phyloP scores from a whole-genome alignment of 1,284 basidiomycete species.

The Athelia psychrophila region DNA sequence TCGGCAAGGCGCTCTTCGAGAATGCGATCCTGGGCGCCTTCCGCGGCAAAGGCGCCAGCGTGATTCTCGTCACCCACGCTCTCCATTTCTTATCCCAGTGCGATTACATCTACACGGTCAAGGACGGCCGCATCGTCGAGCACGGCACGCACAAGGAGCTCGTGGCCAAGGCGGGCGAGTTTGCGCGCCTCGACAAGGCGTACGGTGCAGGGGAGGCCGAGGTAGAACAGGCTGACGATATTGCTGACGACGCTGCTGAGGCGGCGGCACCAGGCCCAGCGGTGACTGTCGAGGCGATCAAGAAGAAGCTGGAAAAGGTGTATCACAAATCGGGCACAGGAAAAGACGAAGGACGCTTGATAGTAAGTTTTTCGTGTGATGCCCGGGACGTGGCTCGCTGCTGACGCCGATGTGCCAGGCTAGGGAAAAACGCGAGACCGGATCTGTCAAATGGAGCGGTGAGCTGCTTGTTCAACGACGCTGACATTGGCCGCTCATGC shows the following conservation, averaged over 20 bases:
- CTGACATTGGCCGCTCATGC: not conserved
- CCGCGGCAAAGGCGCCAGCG: conserved; percentile 58
- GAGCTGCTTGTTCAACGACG: conserved; percentile 7
- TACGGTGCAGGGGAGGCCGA: conserved; percentile 58
- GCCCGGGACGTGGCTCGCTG: conserved; percentile 18
- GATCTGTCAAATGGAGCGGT: conserved; percentile 58
- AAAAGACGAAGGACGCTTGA: conserved; percentile 61
- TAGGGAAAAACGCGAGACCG: conserved; percentile 62
- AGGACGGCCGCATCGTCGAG: conserved; percentile 58
- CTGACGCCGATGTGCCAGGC: conserved; percentile 21
- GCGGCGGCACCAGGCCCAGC: conserved; percentile 8
- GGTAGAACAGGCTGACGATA: conserved; percentile 28
- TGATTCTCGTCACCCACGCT: conserved; percentile 71
- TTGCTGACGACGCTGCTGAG: conserved; percentile 23
- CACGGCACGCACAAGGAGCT: conserved; percentile 64
- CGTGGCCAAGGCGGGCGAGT: conserved; percentile 49
- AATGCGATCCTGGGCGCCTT: conserved; percentile 59
- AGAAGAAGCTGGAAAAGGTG: conserved; percentile 34
- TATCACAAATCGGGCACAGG: conserved; percentile 50
- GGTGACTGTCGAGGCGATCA: conserved; percentile 32
- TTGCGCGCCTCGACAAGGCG: conserved; percentile 59
- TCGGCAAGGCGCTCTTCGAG: conserved; percentile 67
- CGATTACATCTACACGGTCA: conserved; percentile 64
- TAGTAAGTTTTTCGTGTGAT: conserved; percentile 17
- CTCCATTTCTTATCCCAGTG: conserved; percentile 70